Conservation (phyloP, 805 yeast species). For the Metschnikowia matae region DNA sequence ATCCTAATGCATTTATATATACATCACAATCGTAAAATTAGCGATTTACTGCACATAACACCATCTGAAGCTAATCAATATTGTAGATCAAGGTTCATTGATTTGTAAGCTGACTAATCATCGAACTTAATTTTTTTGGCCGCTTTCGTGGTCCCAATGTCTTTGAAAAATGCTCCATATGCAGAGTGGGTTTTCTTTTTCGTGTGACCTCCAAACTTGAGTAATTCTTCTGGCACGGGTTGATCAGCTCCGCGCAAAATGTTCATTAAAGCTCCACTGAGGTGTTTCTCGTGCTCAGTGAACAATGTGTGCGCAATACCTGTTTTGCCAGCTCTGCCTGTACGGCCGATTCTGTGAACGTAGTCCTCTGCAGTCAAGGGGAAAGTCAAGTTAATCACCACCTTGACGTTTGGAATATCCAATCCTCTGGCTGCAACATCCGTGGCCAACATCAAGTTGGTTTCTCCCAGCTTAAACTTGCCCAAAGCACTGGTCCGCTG, state of each 20-base stretch:
- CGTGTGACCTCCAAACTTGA: slow-evolving; percentile 96
- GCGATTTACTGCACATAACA: neutral
- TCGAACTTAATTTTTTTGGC: slow-evolving; percentile 90
- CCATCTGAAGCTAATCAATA: neutral
- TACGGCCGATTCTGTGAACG: slow-evolving; percentile 96
- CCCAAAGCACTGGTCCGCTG: slow-evolving; percentile 88
- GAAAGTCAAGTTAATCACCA: slow-evolving; percentile 91
- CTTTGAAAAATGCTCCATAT: slow-evolving; percentile 96
- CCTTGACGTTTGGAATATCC: slow-evolving; percentile 95
- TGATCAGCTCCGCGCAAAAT: slow-evolving; percentile 92
- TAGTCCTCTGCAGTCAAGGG: slow-evolving; percentile 96
- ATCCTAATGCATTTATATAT: neutral
- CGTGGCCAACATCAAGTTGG: slow-evolving; percentile 82
- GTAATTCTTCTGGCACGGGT: slow-evolving; percentile 89
- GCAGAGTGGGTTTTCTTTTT: slow-evolving; percentile 96
- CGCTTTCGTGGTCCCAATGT: slow-evolving; percentile 77
- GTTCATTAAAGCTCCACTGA: slow-evolving; percentile 90
- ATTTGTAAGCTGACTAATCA: slow-evolving; percentile 9
- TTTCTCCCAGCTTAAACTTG: slow-evolving; percentile 75
- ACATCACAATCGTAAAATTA: neutral
- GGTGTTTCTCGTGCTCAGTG: slow-evolving; percentile 94
- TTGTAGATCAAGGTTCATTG: neutral
- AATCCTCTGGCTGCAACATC: slow-evolving; percentile 98
- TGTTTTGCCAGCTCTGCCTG: slow-evolving; percentile 94
- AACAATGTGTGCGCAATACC: slow-evolving; percentile 95